A percentile compares a stretch with the other conserved stretches of the same genome.
phyloP scores from a whole-genome alignment of 2,329 filamentous ascomycete species.

The Penicillium sp. region DNA sequence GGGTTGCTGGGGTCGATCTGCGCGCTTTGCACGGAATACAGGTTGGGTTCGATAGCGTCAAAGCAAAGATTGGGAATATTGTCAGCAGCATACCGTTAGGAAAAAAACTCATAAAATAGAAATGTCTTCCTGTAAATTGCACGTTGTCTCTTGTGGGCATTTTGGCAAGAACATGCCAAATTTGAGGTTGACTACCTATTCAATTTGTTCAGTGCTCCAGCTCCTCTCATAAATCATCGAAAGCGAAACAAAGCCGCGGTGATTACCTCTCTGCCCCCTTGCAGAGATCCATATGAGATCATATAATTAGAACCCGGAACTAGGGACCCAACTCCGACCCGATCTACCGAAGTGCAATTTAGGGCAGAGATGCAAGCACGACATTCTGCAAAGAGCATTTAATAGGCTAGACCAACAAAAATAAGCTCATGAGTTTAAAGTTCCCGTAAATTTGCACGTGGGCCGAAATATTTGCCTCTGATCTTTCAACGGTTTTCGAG shows the following conservation, averaged over 20 bases:
- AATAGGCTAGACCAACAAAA: not conserved
- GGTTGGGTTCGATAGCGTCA: constrained; percentile 61
- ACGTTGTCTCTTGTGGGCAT: not conserved
- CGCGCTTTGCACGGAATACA: constrained; percentile 42
- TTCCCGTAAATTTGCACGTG: not conserved
- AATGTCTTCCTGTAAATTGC: not conserved
- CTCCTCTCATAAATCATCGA: not conserved
- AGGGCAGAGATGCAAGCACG: not conserved
- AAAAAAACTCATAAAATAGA: not conserved
- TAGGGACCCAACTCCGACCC: not conserved
- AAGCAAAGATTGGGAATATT: constrained; percentile 72
- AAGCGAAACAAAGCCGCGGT: not conserved
- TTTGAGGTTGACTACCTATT: not conserved
- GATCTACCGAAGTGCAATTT: not conserved
- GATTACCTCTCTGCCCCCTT: not conserved
- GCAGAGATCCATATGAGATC: not conserved
- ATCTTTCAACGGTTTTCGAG: not conserved
- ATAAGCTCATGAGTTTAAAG: not conserved
- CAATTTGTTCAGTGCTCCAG: too few species aligned
- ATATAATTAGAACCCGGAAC: not conserved
- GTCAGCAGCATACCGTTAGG: constrained; percentile 46
- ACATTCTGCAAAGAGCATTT: not conserved
- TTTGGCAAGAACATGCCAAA: too few species aligned
- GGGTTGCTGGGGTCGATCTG: constrained; percentile 25
- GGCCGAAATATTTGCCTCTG: not conserved